Base-by-base conservation (phyloP, 495 filamentous ascomycete genomes). In the Bacidia gigantensis region DNA sequence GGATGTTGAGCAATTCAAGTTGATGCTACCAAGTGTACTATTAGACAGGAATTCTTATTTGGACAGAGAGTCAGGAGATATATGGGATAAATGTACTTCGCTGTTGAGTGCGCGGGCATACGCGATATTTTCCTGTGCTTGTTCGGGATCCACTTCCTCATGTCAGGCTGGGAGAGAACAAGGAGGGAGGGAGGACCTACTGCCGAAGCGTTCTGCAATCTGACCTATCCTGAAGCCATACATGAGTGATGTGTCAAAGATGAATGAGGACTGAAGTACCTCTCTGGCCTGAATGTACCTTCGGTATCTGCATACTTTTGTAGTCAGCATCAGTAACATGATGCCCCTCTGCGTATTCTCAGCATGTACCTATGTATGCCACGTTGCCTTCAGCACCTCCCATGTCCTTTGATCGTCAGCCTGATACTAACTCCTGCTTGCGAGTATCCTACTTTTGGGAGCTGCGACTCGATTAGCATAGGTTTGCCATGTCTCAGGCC, bases 351-450 rank as follows among this genome's bases (percentile, higher is more conserved):
- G n/a, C n/a, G n/a, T n/a, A n/a, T n/a, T n/a, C n/a, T 24, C 20
- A 25, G 38, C 1, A 56, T 42, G n/a, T 53, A 74, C 74, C 78
- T 60, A 89, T 86, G 58, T 86, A 88, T 32, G 84, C 84, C 39
- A 86, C 84, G 60, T 86, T 88, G 24, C 84, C 84, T 59, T 82
- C 81, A 9, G 81, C 84, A 9, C 84, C 84, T 24, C 84, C 84
- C 62, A 82, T 74, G 26, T 82, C 80, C 62, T 73, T 68, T 5
- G 67, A 65, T 9, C 69, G 55, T 56, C 20, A 58, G 44, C n/a
- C 10, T 14, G 35, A n/a, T 23, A 50, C 20, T n/a, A 23, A 18
- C n/a, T n/a, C 26, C 20, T 3, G 42, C 5, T 1, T 12, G 18
- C 14, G 11, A 26, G n/a, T 3, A 12, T 0, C 5, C 17, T 42